Base-by-base conservation (phyloP, 192 early-diverging fungal species). In the Chytriomyces hyalinus region DNA sequence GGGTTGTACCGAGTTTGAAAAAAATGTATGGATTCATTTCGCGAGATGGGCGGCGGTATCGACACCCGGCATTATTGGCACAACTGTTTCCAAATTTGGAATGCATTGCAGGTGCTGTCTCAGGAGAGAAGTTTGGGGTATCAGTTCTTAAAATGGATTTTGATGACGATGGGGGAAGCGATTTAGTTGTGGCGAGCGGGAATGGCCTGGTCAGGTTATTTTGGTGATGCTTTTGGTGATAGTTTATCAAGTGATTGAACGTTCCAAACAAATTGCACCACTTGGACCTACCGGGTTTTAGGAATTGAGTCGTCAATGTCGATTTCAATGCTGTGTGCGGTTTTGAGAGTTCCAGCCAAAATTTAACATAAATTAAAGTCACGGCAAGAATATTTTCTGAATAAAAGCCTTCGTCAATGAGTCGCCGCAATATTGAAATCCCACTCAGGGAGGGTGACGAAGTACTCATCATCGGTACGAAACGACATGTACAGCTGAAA, bases 371-470 rank as follows among this genome's bases (percentile, higher is more conserved):
- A 36, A 36, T 3, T 36, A 36, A 36, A 36, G 36, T 4, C 36
- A 36, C 3, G 1, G 36, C 36, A 57, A 57, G 53, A 57, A 57
- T 13, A n/a, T 57, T 20, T 20, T 57, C 53, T 3, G 15, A 57
- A 57, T 20, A 57, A 57, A 13, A 57, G 13, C 20, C 24, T 65
- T 65, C 11, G 36, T 15, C 63, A 68, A 22, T 22, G 28, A 75
- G 64, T 61, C 47, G 63, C 63, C 73, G 73, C 62, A 26, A 11
- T 20, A 75, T 75, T 53, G 73, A 75, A 48, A 75, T 75, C 17
- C 73, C 73, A 15, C 61, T 75, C 9, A 61, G 22, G 22, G 24
- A 51, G 6, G 15, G 47, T 4, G 73, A 75, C 22, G 61, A 65
- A 51, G 73, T 75, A 20, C 28, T 75, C n/a, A 65, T 75, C 4